Conservation (phyloP, 495 filamentous ascomycete genomes). For the Penicillium bovifimosum region DNA sequence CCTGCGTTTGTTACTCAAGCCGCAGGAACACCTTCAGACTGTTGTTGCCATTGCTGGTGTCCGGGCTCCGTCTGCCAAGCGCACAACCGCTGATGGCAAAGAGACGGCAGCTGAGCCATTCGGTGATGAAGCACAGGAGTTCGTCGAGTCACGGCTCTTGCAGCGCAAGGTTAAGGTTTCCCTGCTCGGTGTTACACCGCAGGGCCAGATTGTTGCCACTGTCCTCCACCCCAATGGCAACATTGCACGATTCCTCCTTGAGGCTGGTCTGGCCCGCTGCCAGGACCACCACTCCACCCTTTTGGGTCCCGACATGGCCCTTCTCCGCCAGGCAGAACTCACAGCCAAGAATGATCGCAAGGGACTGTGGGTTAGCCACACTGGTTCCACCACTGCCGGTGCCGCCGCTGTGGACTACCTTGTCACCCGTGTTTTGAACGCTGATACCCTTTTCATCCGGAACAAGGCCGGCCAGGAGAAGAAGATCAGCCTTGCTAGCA, state of each 20-base stretch:
- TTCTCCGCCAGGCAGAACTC: constrained; percentile 82
- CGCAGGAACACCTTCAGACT: constrained; percentile 75
- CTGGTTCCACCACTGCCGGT: constrained; percentile 51
- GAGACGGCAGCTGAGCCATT: constrained; percentile 80
- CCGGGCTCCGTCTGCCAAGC: constrained; percentile 76
- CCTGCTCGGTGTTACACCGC: constrained; percentile 78
- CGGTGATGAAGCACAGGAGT: constrained; percentile 78
- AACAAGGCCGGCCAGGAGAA: constrained; percentile 80
- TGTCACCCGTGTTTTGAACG: constrained; percentile 78
- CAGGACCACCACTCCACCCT: constrained; percentile 89
- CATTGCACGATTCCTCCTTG: constrained; percentile 81
- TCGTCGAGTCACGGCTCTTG: constrained; percentile 75
- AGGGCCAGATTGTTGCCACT: constrained; percentile 73
- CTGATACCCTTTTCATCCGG: constrained; percentile 81
- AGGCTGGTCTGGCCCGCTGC: constrained; percentile 84
- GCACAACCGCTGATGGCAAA: constrained; percentile 72
- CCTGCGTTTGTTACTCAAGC: constrained; percentile 68
- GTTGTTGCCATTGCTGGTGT: constrained; percentile 88
- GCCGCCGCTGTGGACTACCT: constrained; percentile 65
- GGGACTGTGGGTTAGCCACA: constrained; percentile 73
- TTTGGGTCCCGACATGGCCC: constrained; percentile 78
- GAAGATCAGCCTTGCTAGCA: constrained; percentile 85
- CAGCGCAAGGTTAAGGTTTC: constrained; percentile 80
- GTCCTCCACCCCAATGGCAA: constrained; percentile 85
- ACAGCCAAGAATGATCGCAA: constrained; percentile 66